Evolutionary conservation across 1,139 yeast species (phyloP).

Genomic region (Scheffersomyces cryptocercus): DNA sequence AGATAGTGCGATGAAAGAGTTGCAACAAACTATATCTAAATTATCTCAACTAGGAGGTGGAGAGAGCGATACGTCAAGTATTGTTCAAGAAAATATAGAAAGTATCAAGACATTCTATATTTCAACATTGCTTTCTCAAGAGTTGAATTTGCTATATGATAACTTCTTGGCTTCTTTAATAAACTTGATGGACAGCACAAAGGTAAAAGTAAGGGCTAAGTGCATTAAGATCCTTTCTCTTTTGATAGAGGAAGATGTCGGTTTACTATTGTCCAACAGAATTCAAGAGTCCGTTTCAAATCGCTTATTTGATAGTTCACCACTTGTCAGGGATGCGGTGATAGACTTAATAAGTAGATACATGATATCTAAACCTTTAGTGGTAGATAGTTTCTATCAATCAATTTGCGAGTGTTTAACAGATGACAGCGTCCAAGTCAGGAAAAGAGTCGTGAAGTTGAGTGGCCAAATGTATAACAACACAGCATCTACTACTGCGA

Average conservation of each 20-base stretch:
- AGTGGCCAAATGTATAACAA: constrained; percentile 48
- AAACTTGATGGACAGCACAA: constrained; percentile 48
- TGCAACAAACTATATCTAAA: not conserved
- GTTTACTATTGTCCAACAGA: constrained; percentile 47
- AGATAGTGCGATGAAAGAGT: constrained; percentile 2
- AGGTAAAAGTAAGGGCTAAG: constrained; percentile 62
- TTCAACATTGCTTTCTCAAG: constrained; percentile 24
- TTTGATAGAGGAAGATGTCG: constrained; percentile 51
- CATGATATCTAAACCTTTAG: constrained; percentile 43
- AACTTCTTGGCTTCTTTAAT: constrained; percentile 52
- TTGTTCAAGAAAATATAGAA: not conserved
- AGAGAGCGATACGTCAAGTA: not conserved
- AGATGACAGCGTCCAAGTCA: constrained; percentile 66
- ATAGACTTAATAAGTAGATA: constrained; percentile 64
- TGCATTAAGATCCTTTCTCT: constrained; percentile 58
- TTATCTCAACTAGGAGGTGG: no score
- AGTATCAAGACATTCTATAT: constrained; percentile 7
- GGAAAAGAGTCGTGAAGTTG: constrained; percentile 61
- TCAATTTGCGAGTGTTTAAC: constrained; percentile 50
- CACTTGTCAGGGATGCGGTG: constrained; percentile 75
- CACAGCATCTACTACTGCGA: constrained; percentile 32
- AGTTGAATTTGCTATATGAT: constrained; percentile 50
- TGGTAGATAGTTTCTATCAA: constrained; percentile 48
- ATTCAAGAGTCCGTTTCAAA: constrained; percentile 55
- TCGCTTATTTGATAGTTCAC: constrained; percentile 59